Percentiles rank a stretch among this genome's conserved stretches.
Conservation (phyloP, 257 asterid species). For the Datura wrightii region DNA sequence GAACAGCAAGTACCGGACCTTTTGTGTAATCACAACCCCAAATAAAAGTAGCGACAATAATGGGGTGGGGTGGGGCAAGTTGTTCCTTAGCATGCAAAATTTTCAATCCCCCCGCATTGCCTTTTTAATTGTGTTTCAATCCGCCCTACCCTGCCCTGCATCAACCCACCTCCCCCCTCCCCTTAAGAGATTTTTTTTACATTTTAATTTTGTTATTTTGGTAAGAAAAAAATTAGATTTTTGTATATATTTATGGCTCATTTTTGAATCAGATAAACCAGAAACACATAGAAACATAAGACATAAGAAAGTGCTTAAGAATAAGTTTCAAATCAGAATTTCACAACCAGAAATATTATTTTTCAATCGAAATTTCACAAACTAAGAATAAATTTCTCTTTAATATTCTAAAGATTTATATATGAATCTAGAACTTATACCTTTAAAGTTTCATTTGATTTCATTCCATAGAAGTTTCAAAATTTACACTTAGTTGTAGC, state of each 20-base stretch:
- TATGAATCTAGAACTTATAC: background rate
- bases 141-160: no score
- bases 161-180: no score
- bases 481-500: background rate
- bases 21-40: no score
- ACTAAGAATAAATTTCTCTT: background rate
- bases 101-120: no score
- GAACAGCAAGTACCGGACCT: no score
- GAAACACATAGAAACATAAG: background rate
- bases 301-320: background rate
- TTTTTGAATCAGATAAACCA: background rate
- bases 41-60: no score
- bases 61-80: no score
- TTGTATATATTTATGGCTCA: background rate
- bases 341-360: background rate
- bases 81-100: no score
- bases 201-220: no score
- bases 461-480: background rate
- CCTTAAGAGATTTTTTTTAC: no score
- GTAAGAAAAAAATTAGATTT: no score
- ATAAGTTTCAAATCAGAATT: background rate
- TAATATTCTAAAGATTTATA: background rate
- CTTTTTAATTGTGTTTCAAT: no score
- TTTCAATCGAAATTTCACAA: background rate
- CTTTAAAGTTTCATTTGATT: background rate